Percentiles rank a stretch among this genome's conserved stretches.
Evolutionary conservation across 1,139 yeast species (phyloP).

Genomic region (Lodderomyces oxycetoniae): DNA sequence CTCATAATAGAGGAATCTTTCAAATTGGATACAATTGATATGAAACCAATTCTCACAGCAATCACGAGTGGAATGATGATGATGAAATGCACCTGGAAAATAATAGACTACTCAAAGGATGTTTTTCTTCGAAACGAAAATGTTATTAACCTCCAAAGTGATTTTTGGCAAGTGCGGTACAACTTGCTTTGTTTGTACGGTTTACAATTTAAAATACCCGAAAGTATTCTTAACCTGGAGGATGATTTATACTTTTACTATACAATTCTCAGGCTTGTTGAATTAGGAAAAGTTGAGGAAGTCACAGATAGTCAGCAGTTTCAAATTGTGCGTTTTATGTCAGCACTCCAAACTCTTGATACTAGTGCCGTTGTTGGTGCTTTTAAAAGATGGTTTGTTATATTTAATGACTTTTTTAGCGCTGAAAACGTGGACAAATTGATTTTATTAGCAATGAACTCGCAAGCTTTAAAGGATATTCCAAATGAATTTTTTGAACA

Average conservation of each 20-base stretch:
- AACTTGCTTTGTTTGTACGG: conserved; percentile 48
- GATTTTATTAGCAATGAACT: conserved; percentile 5
- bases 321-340: conserved; percentile 25
- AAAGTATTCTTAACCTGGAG: conserved; percentile 6
- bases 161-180: conserved; percentile 45
- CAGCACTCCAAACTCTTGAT: conserved; percentile 4
- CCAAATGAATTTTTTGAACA: conserved; percentile 42
- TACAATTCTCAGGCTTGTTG: conserved; percentile 46
- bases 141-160: conserved; percentile 15
- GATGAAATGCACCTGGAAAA: conserved; percentile 19
- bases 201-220: conserved; percentile 20
- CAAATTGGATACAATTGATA: conserved; percentile 9
- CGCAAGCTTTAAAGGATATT: conserved; percentile 2
- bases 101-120: conserved; percentile 18
- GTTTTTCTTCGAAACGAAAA: conserved; percentile 12
- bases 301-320: conserved; percentile 11
- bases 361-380: conserved; percentile 20
- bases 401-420: conserved; percentile 36
- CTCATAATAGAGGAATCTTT: conserved; percentile 15
- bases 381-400: conserved; percentile 54
- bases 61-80: conserved; percentile 38
- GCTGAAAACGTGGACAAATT: conserved; percentile 11
- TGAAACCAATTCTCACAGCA: conserved; percentile 27
- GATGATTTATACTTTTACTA: conserved; percentile 27
- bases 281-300: conserved; percentile 29